These are phyloP conservation scores for Trichoderma brevicompactum DNA, from an alignment of 2,329 filamentous ascomycete genomes.

Conservation along the genomic window DNA sequence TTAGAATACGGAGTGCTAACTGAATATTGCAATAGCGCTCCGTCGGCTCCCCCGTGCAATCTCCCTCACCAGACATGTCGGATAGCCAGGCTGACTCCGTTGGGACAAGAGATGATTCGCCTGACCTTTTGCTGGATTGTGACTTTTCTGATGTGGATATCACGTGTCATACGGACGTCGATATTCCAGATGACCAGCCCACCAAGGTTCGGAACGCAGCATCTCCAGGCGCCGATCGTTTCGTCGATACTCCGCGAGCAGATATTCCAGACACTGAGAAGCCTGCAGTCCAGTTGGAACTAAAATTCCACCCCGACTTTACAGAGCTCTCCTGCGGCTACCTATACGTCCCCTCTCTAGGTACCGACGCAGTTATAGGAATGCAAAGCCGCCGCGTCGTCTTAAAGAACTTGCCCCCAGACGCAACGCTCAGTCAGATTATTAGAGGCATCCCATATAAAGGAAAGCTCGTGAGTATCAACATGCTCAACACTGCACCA, in stretches of 20 bases:
- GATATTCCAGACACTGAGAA: neutral
- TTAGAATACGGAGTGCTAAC: neutral
- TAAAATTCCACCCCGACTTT: conserved; percentile 13
- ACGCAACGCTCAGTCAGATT: conserved; percentile 44
- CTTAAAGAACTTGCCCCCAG: conserved; percentile 35
- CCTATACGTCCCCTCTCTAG: neutral
- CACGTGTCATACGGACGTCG: neutral
- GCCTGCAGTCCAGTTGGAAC: neutral
- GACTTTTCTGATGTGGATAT: neutral
- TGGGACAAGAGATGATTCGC: neutral
- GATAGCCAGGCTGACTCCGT: neutral
- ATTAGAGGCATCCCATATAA: conserved; percentile 38
- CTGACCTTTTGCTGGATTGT: conserved; percentile 4
- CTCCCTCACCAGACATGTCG: neutral
- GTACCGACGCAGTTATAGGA: neutral
- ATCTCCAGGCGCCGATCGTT: neutral
- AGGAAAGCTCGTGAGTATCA: conserved; percentile 29
- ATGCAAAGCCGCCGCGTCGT: conserved; percentile 35
- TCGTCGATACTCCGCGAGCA: neutral
- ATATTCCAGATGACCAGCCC: neutral
- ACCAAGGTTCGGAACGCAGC: neutral
- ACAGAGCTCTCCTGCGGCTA: neutral
- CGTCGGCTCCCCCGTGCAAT: neutral
- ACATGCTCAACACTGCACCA: conserved; percentile 14
- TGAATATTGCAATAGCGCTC: neutral